Evolutionary conservation across 768 basidiomycete genomes (phyloP), one percentile per base, ranked within the genome.

Genomic region (Kwoniella bestiolae): DNA sequence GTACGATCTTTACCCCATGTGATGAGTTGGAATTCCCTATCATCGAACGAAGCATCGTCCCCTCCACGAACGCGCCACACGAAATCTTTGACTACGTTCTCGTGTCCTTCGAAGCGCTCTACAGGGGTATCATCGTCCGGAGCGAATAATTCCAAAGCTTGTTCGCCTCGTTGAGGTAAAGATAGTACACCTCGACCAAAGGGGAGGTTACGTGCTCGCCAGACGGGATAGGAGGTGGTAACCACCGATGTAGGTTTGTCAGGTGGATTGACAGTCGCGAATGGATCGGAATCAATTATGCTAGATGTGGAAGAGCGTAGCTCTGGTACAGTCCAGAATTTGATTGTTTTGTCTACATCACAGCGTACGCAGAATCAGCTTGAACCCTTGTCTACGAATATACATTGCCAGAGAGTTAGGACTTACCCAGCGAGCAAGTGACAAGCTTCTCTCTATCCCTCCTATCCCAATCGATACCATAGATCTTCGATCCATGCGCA

Each of bases 391-490:
- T 8, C 7, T 47, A 47, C 35, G 5, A 14, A 6, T 26, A 5
- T 11, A 32, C 0, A 16, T 1, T 12, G 52, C n/a, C n/a, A n/a
- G 44, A 49, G 11, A 5, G 3, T 5, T 26, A 29, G 47, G 3
- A 65, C 76, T 50, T 9, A 79, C 78, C 81, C 0, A 98, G 84
- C 0, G 94, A 94, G 76, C 96, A 99, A 1, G 95, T 97, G 8
- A 95, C 88, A 35, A 99, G 85, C 77, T 94, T 90, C 72, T 89
- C 85, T n/a, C 85, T 82, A 45, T 84, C 82, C 18, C 85, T 83
- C 56, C 92, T 88, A 6, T 92, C 89, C 94, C 95, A 99, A 81
- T 98, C 95, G 59, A 99, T 93, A 1, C 96, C 96, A 68, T 99
- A 97, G 49, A 97, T 96, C 81, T 94, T 93, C 34, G 91, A 87